Conservation (phyloP, 768 basidiomycete species). For the Dacryopinax primogenitus region DNA sequence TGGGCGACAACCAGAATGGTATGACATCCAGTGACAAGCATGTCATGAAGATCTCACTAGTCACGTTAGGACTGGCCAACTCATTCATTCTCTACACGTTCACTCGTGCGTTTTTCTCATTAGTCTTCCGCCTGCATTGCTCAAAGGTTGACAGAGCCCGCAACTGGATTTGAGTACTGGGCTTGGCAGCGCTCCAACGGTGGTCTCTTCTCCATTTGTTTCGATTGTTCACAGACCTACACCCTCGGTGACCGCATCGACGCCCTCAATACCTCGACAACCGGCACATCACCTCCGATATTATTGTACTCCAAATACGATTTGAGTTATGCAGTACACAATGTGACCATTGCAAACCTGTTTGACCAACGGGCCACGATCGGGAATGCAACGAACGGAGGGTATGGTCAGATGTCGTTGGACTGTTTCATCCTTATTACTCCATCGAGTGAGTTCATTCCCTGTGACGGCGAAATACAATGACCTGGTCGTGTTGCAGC, state of each 20-base stretch:
- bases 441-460: background rate
- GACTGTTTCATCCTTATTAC: background rate
- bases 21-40: too few relatives aligned
- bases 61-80: too few relatives aligned
- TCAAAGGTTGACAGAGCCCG: too few relatives aligned
- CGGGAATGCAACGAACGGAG: background rate
- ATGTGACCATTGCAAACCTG: slow-evolving; percentile 9
- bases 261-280: background rate
- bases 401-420: background rate
- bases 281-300: background rate
- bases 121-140: too few relatives aligned
- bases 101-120: too few relatives aligned
- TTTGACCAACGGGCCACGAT: slow-evolving; percentile 5
- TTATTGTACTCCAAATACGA: background rate
- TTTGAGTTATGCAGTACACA: background rate
- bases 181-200: slow-evolving; percentile 11
- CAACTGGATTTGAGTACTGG: slow-evolving; percentile 7
- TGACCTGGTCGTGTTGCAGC: background rate
- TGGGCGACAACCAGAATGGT: too few relatives aligned
- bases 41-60: too few relatives aligned
- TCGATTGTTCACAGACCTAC: slow-evolving; percentile 4
- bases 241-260: background rate
- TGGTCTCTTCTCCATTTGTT: slow-evolving; percentile 6
- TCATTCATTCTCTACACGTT: too few relatives aligned
- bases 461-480: background rate